A percentile compares a stretch with the other conserved stretches of the same genome.
These are phyloP conservation scores for Knoxia roxburghii DNA, from an alignment of 257 asterid genomes.

Conservation along the genomic window DNA sequence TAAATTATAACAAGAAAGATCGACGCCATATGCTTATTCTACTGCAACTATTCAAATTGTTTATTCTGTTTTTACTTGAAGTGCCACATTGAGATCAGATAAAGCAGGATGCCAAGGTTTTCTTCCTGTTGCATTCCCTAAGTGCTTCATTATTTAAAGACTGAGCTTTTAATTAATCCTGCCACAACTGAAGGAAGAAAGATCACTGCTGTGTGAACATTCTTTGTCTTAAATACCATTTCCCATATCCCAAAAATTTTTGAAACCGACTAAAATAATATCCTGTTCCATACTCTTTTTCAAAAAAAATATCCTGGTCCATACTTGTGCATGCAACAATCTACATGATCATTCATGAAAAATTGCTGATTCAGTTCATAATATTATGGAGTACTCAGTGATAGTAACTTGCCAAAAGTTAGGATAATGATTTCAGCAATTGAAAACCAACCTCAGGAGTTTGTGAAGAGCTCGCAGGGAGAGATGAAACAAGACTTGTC, in stretches of 20 bases:
- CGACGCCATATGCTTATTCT: too few relatives aligned
- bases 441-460: conserved; percentile 58
- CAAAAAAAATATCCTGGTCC: too few relatives aligned
- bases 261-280: not conserved
- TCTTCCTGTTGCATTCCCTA: not conserved
- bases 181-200: too few relatives aligned
- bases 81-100: not conserved
- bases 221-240: not conserved
- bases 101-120: not conserved
- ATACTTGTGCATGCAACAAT: not conserved
- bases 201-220: not conserved
- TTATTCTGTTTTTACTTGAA: not conserved
- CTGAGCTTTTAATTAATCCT: not conserved
- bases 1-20: too few relatives aligned
- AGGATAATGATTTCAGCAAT: not conserved
- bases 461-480: conserved; percentile 68
- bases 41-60: too few relatives aligned
- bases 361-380: not conserved
- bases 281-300: not conserved
- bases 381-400: not conserved
- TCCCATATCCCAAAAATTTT: not conserved
- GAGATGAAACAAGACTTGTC: conserved; percentile 67
- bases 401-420: not conserved
- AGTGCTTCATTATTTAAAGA: not conserved
- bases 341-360: not conserved